Evolutionary conservation across 306 rosid genomes (phyloP), one percentile per base, ranked within the genome.

Genomic region (Gastrolobium bilobum): DNA sequence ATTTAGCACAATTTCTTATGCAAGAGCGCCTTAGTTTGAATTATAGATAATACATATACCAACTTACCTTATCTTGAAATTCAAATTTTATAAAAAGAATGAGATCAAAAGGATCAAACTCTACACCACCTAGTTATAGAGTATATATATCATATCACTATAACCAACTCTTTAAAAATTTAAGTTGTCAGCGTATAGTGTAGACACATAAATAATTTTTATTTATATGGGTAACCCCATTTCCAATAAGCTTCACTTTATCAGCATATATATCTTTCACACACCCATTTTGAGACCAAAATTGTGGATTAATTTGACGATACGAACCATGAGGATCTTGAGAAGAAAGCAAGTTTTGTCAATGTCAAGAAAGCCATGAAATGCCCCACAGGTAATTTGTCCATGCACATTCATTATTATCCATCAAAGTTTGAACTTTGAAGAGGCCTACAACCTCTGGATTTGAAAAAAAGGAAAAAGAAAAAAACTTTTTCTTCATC

Each of bases 301-400:
- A 20, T 70, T 53, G 51, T 53, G 62, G 64, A 15, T 20, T 71
- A 71, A 71, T 52, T 53, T 38, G 76, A 71, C 20, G 37, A 52
- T 43, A 68, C 73, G 80, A 52, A 66, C 43, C 53, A 69, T 7
- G 51, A 68, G 85, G 87, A 79, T 82, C 81, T 71, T 81, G 37
- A 76, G 42, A 71, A 58, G 69, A 68, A 48, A 52, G 67, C 71
- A 63, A 86, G 81, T 82, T 20, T 20, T 82, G 83, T 85, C 82
- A 81, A 73, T 73, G 88, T 79, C 78, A 75, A 59, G 81, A 89
- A 77, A 84, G 44, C 74, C 84, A 47, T 44, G 65, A 79, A 85
- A 86, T 61, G 66, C 70, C 68, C 85, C 84, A 67, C 71, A 38
- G 54, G 61, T 31, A 20, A 14, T 76, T 68, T 66, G 85, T 83